Evolutionary conservation across 148 eudicot genomes (phyloP), one percentile per base, ranked within the genome.

Genomic region (Vaccinium corymbosum): DNA sequence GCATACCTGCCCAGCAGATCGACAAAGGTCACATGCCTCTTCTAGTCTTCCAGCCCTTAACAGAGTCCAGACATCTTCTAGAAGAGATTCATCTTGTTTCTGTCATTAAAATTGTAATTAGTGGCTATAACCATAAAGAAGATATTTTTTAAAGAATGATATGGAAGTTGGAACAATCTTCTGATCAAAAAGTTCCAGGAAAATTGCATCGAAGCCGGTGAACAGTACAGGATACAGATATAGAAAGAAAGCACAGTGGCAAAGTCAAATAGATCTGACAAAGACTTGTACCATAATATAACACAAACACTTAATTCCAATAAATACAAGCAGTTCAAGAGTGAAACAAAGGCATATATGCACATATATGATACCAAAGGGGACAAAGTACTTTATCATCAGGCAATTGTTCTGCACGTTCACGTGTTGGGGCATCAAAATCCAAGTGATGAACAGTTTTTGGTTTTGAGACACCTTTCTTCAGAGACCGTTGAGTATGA

Each of bases 371-470:
- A 29, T 12, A 53, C 7, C 17, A 78, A 73, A 57, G 74, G 27
- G 62, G 81, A 46, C 57, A 74, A 75, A 85, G 84, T 93, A 97
- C 99, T 84, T 93, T 93, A 85, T 97, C 99, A 88, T 97, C 98
- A 84, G 93, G 94, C 79, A 94, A 86, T 68, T 90, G 97, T 84
- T 91, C 88, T 57, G 95, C 92, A 86, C 92, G 90, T 92, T 94
- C 99, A 83, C 99, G 98, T 1, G 99, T 94, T 81, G 99, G 95
- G 85, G 99, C 99, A 92, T 97, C 99, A 92, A 97, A 97, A 93
- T 97, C 99, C 90, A 97, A 89, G 88, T 94, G 95, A 62, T 93
- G 88, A 79, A 97, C 90, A 61, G 90, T 93, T 76, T 90, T 90
- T 62, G 83, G 86, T 86, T 86, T 90, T 83, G 87, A 83, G 66